A percentile compares a stretch with the other conserved stretches of the same genome.
Evolutionary conservation across 176 grass and related monocot genomes (phyloP).

Genomic region (Pontederia crassipes): DNA sequence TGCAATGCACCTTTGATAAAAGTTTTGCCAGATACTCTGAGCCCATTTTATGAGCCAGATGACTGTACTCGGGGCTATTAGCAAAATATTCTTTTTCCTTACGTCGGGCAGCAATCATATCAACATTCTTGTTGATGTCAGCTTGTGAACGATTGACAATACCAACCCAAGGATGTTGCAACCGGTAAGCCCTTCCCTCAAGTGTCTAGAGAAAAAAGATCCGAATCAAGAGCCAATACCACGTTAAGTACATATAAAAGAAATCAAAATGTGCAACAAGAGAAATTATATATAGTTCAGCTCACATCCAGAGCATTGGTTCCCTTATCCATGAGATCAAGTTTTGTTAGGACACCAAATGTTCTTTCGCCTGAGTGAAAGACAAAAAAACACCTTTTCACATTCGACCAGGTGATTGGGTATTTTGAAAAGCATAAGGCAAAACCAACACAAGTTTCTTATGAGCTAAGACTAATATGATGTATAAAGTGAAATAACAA

Average conservation of each 20-base stretch:
- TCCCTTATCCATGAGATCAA: slow-evolving; percentile 99
- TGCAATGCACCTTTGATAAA: slow-evolving; percentile 61
- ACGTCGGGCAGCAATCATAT: slow-evolving; percentile 80
- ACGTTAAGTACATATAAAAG: neutral
- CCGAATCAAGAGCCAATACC: slow-evolving; percentile 4
- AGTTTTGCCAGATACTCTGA: slow-evolving; percentile 96
- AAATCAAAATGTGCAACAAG: slow-evolving; percentile 10
- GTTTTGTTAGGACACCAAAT: slow-evolving; percentile 95
- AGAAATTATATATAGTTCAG: neutral
- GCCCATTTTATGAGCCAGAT: slow-evolving; percentile 98
- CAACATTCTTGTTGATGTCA: slow-evolving; percentile 98
- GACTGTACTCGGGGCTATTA: slow-evolving; percentile 89
- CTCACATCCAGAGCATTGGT: slow-evolving; percentile 96
- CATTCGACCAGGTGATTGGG: neutral
- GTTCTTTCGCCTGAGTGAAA: slow-evolving; percentile 75
- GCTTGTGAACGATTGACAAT: slow-evolving; percentile 99
- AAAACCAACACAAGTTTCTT: neutral
- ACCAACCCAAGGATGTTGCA: slow-evolving; percentile 96
- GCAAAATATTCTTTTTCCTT: slow-evolving; percentile 96
- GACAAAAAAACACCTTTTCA: slow-evolving; percentile 14
- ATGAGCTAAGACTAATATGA: slow-evolving; percentile 6
- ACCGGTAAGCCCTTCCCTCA: slow-evolving; percentile 91
- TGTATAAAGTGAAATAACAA: slow-evolving; percentile 4
- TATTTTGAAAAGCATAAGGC: neutral
- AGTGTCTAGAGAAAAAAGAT: slow-evolving; percentile 54